Evolutionary conservation across 2,329 filamentous ascomycete species (phyloP), one percentile per base, ranked within the genome.

Genomic region (Elsinoe perseae): DNA sequence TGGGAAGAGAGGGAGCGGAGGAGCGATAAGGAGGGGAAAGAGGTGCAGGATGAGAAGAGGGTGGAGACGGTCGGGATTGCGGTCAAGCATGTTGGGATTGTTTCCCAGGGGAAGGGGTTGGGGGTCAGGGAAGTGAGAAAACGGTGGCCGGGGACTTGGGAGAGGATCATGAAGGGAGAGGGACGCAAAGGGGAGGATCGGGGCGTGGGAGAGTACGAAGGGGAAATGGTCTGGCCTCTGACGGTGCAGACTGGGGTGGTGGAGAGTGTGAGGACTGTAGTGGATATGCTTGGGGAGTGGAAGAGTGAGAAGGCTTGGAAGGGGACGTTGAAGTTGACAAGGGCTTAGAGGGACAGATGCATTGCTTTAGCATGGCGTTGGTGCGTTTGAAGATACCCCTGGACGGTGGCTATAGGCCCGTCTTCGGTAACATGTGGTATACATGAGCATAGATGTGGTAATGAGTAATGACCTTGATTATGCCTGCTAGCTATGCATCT

Each of bases 231-330:
- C 28, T 46, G 38, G 53, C 53, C 53, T 12, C 25, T 56, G 40
- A 23, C 18, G 23, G 28, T 56, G 28, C 40, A 48, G 38, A 56
- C 53, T 14, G 18, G 12, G 20, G 27, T 32, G 12, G 36, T 56
- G 23, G 14, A 38, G 38, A 38, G 36, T 16, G 40, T 46, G 28
- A 56, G 53, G 53, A 56, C 53, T 2, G 40, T 27, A 42, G n/a
- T 56, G 53, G 36, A 42, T 21, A 56, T 56, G 53, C 20, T 46
- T 14, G 40, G 40, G 38, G 53, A 46, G 28, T 56, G 53, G 53
- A 56, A 48, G 53, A 28, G 18, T 28, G 36, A 48, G 23, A 38
- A 34, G 20, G 48, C 44, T 23, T 20, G 28, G 36, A 50, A 32
- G 44, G 44, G 4, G 27, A 50, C 25, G 12, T 50, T 30, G 44